phyloP scores from a whole-genome alignment of 2,329 filamentous ascomycete genomes.

The Alternaria longipes region DNA sequence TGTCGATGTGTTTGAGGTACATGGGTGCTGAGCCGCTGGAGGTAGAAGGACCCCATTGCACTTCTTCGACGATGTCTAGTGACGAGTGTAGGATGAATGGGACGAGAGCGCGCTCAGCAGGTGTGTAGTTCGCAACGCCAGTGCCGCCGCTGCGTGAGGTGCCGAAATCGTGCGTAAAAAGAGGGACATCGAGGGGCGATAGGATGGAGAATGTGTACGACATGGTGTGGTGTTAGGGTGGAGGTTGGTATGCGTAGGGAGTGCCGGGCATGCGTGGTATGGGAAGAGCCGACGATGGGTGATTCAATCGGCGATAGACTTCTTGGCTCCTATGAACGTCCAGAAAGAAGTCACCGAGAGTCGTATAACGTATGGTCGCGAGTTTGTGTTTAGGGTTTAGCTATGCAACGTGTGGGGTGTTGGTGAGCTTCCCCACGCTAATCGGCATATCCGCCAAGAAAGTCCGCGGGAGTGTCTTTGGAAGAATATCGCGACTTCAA shows the following conservation, averaged over 20 bases:
- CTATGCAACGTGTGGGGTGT: slow-evolving; percentile 5
- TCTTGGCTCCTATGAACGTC: neutral
- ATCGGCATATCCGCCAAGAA: slow-evolving; percentile 42
- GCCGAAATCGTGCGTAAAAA: slow-evolving; percentile 97
- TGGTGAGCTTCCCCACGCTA: slow-evolving; percentile 35
- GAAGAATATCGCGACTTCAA: slow-evolving; percentile 31
- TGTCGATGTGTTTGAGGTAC: slow-evolving; percentile 96
- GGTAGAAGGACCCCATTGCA: slow-evolving; percentile 77
- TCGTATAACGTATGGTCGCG: slow-evolving; percentile 6
- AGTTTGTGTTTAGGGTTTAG: neutral
- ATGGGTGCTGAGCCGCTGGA: slow-evolving; percentile 58
- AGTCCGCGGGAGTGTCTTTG: slow-evolving; percentile 40
- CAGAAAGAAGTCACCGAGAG: neutral
- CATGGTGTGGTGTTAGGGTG: slow-evolving; percentile 63
- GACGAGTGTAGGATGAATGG: slow-evolving; percentile 97
- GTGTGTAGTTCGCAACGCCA: slow-evolving; percentile 85
- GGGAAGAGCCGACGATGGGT: neutral
- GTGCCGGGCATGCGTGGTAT: neutral
- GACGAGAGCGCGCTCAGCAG: slow-evolving; percentile 91
- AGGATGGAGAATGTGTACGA: slow-evolving; percentile 99
- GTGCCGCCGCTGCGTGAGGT: slow-evolving; percentile 96
- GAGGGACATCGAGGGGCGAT: slow-evolving; percentile 91
- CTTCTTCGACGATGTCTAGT: slow-evolving; percentile 93
- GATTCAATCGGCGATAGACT: neutral
- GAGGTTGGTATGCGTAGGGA: neutral